Conservation (phyloP, 768 basidiomycete genomes). For the Leccinum boreale region DNA sequence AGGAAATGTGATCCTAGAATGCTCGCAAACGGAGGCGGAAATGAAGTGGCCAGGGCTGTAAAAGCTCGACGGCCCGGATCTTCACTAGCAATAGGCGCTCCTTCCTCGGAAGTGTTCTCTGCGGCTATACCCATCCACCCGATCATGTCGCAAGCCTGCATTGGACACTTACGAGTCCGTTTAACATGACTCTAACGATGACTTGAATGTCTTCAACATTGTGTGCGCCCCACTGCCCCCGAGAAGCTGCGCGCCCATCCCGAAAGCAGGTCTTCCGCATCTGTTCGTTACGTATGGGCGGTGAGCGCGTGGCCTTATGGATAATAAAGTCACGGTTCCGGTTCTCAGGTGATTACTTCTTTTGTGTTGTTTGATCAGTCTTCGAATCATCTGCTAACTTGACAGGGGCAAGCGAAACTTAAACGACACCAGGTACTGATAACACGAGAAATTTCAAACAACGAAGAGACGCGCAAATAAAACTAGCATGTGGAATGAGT, state of each 20-base stretch:
- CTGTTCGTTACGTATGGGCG: not conserved
- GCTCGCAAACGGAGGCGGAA: not conserved
- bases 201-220: no score
- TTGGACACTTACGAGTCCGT: no score
- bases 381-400: no score
- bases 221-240: no score
- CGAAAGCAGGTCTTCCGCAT: no score
- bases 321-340: no score
- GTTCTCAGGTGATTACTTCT: not conserved
- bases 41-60: not conserved
- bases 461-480: not conserved
- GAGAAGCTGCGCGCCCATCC: no score
- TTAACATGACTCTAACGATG: no score
- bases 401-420: not conserved
- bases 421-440: not conserved
- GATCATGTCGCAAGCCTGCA: slow-evolving; percentile 13
- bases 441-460: no score
- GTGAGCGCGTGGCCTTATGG: not conserved
- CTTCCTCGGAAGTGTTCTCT: not conserved
- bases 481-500: no score
- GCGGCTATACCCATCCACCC: not conserved
- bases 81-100: not conserved
- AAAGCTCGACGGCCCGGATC: no score
- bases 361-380: not conserved
- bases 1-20: not conserved